Percentiles rank a stretch among this genome's conserved stretches.
Evolutionary conservation across 192 early-diverging fungal species (phyloP).

Genomic region (Backusella psychrophila): DNA sequence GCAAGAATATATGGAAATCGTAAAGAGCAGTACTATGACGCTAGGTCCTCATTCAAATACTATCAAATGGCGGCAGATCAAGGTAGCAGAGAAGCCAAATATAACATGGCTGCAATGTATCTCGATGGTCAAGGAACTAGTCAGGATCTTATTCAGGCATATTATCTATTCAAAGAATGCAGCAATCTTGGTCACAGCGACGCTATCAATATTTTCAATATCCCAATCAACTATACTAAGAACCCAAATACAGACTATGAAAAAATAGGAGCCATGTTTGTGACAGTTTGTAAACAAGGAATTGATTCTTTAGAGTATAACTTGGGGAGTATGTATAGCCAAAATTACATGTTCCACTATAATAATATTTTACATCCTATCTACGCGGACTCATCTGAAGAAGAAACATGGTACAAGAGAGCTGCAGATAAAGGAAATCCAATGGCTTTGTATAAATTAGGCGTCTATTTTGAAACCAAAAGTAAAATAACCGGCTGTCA

Average conservation of each 20-base stretch:
- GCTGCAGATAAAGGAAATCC: constrained; percentile 19
- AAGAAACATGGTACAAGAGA: neutral
- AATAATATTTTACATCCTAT: neutral
- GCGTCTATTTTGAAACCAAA: constrained; percentile 10
- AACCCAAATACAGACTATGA: neutral
- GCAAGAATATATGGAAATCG: too few relatives aligned
- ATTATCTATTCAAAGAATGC: neutral
- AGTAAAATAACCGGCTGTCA: constrained; percentile 6
- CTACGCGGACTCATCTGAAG: too few relatives aligned
- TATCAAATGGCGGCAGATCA: too few relatives aligned
- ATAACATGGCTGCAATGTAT: neutral
- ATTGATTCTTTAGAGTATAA: neutral
- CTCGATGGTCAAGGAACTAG: constrained; percentile 14
- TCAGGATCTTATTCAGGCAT: neutral
- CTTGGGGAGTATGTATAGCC: neutral
- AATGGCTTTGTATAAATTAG: constrained; percentile 25
- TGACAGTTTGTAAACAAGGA: neutral
- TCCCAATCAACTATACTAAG: neutral
- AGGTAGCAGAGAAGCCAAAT: neutral
- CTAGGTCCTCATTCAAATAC: too few relatives aligned
- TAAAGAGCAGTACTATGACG: too few relatives aligned
- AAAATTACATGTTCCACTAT: neutral
- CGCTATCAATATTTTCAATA: neutral
- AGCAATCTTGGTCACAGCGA: neutral
- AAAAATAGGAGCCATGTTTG: neutral